A percentile compares a stretch with the other conserved stretches of the same genome.
Evolutionary conservation across 164 flowering plant genomes (phyloP).

Genomic region (Piper betle): DNA sequence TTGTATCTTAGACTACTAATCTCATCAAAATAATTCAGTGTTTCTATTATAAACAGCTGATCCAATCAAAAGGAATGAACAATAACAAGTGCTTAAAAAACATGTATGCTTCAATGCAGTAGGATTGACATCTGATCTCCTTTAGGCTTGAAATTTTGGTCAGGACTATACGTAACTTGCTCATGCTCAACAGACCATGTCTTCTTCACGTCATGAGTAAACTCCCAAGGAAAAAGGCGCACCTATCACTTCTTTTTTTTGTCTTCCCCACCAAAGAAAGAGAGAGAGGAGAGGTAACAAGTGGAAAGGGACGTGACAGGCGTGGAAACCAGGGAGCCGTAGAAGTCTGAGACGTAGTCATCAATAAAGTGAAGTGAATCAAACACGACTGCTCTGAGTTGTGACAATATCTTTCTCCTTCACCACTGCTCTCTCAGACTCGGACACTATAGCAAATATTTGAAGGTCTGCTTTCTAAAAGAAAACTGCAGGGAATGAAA

Average conservation of each 20-base stretch:
- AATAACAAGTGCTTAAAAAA: no score
- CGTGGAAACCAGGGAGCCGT: background rate
- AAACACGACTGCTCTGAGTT: background rate
- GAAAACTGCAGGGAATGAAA: background rate
- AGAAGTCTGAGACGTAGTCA: background rate
- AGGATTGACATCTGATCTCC: no score
- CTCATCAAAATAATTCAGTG: no score
- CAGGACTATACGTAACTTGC: no score
- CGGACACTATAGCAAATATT: background rate
- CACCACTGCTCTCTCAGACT: background rate
- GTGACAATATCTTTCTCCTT: background rate
- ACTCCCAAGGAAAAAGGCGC: background rate
- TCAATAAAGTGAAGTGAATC: background rate
- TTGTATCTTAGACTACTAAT: no score
- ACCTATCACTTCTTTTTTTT: background rate
- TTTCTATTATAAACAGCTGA: no score
- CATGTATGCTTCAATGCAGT: no score
- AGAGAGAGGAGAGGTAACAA: background rate
- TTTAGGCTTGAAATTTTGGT: no score
- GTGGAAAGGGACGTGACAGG: background rate
- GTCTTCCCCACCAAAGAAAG: background rate
- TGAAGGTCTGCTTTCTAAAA: no score
- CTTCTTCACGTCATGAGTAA: background rate
- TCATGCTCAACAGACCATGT: no score
- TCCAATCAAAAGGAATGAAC: no score